Conservation (phyloP, 345 rosid genomes). For the Clausena lansium region DNA sequence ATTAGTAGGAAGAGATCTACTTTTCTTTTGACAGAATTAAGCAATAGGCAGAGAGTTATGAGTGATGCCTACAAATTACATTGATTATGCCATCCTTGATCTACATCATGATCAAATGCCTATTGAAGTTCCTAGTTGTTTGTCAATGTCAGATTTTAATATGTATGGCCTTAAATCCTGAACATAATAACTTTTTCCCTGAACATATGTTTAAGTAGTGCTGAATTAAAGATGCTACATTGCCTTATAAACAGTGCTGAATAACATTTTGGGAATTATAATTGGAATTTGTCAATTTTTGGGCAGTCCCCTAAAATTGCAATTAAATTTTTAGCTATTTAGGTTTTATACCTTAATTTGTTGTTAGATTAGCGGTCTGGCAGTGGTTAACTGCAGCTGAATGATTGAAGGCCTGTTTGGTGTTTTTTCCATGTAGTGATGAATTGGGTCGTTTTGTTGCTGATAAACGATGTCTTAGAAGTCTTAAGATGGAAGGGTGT, state of each 20-base stretch:
- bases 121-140: not conserved
- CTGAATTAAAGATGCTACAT: not conserved
- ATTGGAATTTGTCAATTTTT: not conserved
- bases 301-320: not conserved
- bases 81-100: too few species aligned
- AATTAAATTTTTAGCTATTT: not conserved
- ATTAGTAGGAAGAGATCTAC: not conserved
- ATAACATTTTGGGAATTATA: not conserved
- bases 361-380: not conserved
- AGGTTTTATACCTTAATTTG: not conserved
- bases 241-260: not conserved
- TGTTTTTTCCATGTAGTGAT: conserved; percentile 48
- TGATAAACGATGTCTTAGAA: conserved; percentile 70
- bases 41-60: not conserved
- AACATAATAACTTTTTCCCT: not conserved
- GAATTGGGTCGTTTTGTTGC: conserved; percentile 96
- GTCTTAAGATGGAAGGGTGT: conserved; percentile 95
- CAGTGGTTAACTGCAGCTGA: not conserved
- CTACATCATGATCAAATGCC: not conserved
- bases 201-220: not conserved
- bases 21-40: too few species aligned
- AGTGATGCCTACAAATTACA: too few species aligned
- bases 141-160: not conserved
- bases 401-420: conserved; percentile 17
- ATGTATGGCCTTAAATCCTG: not conserved